Evolutionary conservation across 208 protist genomes (phyloP).

Genomic region (Trichomonas tenax): DNA sequence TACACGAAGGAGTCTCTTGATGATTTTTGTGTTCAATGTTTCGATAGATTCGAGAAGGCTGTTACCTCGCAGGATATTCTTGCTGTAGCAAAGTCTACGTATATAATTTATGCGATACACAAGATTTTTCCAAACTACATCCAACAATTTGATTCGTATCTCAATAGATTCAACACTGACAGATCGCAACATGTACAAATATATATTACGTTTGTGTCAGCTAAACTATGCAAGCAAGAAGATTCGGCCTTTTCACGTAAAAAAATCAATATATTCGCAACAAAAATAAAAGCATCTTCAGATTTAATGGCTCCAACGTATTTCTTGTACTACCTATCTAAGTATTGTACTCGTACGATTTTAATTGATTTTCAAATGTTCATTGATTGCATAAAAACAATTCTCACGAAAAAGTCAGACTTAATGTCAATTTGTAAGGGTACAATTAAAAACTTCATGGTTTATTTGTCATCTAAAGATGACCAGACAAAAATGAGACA

Average conservation of each 20-base stretch:
- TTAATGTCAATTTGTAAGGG: not conserved
- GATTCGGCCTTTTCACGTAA: not conserved
- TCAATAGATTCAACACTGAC: not conserved
- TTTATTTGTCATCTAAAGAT: not conserved
- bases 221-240: not conserved
- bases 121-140: not conserved
- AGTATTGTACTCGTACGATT: not conserved
- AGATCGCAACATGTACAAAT: not conserved
- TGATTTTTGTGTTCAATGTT: not conserved
- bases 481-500: not conserved
- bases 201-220: not conserved
- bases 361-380: not conserved
- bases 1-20: not conserved
- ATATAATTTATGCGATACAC: not conserved
- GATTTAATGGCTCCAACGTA: not conserved
- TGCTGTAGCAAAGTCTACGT: not conserved
- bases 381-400: not conserved
- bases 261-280: not conserved
- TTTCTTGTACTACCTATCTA: not conserved
- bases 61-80: not conserved
- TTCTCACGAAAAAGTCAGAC: not conserved
- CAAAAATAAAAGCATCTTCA: not conserved
- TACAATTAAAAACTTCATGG: not conserved
- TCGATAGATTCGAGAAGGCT: not conserved
- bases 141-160: not conserved